Percentiles rank a stretch among this genome's conserved stretches.
Conservation (phyloP, 202 grass and related monocot species). For the Sporobolus alterniflorus region DNA sequence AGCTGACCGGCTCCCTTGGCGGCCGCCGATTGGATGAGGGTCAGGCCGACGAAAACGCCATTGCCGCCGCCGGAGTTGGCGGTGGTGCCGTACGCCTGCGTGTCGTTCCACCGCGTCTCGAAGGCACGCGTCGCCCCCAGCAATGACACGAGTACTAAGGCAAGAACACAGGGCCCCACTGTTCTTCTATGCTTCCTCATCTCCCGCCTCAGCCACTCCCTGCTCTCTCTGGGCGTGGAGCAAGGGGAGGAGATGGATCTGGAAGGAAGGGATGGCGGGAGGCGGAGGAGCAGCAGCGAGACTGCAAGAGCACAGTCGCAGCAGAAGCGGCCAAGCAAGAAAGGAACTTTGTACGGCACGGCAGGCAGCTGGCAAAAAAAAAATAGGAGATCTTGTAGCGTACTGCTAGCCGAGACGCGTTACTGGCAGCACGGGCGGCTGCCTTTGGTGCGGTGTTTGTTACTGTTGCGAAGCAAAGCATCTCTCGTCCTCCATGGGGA, state of each 20-base stretch:
- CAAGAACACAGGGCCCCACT: constrained; percentile 42
- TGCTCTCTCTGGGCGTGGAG: background rate
- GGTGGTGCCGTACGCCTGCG: constrained; percentile 31
- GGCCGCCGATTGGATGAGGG: constrained; percentile 75
- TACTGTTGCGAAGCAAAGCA: too few relatives aligned
- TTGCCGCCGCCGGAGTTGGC: constrained; percentile 43
- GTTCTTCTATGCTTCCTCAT: constrained; percentile 1
- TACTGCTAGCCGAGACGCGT: too few relatives aligned
- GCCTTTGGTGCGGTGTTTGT: too few relatives aligned
- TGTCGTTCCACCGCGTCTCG: constrained; percentile 71
- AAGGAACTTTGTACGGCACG: constrained; percentile 38
- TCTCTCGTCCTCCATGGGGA: too few relatives aligned
- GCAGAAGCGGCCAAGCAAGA: constrained; percentile 38
- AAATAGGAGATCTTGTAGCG: too few relatives aligned
- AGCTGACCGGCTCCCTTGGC: constrained; percentile 82
- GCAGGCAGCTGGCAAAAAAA: too few relatives aligned
- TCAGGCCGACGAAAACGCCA: constrained; percentile 77
- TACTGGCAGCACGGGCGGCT: too few relatives aligned
- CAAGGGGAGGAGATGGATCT: constrained; percentile 44
- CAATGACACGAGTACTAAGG: constrained; percentile 33
- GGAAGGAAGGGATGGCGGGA: background rate
- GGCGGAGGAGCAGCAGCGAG: background rate
- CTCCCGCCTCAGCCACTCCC: background rate
- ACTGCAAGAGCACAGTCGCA: background rate
- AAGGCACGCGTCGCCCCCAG: constrained; percentile 36